Evolutionary conservation across 371 early-diverging fungal species (phyloP).

Genomic region (Mucor sp.): DNA sequence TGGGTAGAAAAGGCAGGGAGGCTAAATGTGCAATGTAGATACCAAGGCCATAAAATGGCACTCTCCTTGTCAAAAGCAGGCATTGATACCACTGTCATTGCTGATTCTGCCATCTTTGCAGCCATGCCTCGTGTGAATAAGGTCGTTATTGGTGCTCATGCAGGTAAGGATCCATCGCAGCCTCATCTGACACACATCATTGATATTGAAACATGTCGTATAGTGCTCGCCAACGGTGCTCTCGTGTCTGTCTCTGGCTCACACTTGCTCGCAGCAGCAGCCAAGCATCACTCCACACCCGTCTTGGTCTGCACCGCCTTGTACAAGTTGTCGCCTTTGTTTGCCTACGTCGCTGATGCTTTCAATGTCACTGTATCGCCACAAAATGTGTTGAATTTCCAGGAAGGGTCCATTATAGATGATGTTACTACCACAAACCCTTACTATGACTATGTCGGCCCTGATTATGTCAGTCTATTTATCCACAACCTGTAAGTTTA

Average conservation of each 20-base stretch:
- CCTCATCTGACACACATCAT: too few species aligned
- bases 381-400: slow-evolving; percentile 76
- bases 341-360: slow-evolving; percentile 85
- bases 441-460: slow-evolving; percentile 88
- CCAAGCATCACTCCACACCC: slow-evolving; percentile 89
- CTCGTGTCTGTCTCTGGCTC: slow-evolving; percentile 84
- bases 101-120: slow-evolving; percentile 94
- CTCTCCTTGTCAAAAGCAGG: slow-evolving; percentile 73
- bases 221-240: slow-evolving; percentile 92
- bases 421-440: slow-evolving; percentile 83
- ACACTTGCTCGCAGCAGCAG: slow-evolving; percentile 85
- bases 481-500: slow-evolving; percentile 85
- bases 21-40: slow-evolving; percentile 32
- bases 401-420: slow-evolving; percentile 80
- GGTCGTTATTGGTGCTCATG: slow-evolving; percentile 93
- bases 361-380: slow-evolving; percentile 82
- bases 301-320: slow-evolving; percentile 86
- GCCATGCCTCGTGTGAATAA: slow-evolving; percentile 98
- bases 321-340: slow-evolving; percentile 84
- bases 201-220: neutral
- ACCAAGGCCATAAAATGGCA: slow-evolving; percentile 88
- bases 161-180: slow-evolving; percentile 41
- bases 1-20: neutral
- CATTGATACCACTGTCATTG: slow-evolving; percentile 92
- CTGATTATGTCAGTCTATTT: slow-evolving; percentile 86